Evolutionary conservation across 2,329 filamentous ascomycete species (phyloP), one percentile per base, ranked within the genome.

Genomic region (Curvularia eragrostidis): DNA sequence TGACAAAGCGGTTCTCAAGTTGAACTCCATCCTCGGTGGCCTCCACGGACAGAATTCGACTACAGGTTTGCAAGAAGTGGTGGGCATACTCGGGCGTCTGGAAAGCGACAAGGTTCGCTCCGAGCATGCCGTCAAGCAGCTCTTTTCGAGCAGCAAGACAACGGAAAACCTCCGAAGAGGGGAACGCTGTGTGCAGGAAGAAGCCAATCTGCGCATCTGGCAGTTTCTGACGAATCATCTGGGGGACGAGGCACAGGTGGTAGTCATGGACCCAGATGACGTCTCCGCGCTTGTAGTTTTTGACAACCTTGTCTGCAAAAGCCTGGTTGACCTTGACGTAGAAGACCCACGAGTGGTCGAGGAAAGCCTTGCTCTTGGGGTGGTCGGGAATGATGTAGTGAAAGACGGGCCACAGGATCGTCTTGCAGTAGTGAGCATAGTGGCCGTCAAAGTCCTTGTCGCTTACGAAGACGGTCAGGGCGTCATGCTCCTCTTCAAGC

Each of bases 301-400:
- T 89, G 47, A 96, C 83, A 57, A 98, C 93, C 73, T 89, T 89
- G 74, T 97, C 91, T 30, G 94, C 94, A 78, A 98, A 97, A 3
- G 90, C 91, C 76, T 95, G 90, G 79, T 97, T 97, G 72, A 97
- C 85, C 52, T 91, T 91, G 73, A 93, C 90, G 70, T 98, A 98
- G 80, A 91, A 96, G 66, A 93, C 86, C 92, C 93, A 98, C 0
- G 93, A 97, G 77, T 98, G 93, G 68, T 98, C 94, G 76, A 96
- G 90, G 75, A 97, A 98, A 0, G 94, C 94, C 61, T 98, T 98
- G 86, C 93, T 97, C 83, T 97, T 97, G 24, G 94, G 94, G 73
- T 96, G 96, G 74, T 98, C 95, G 0, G 94, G 95, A 58, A 98
- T 96, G 77, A 97, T 93, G 76, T 98, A 98, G 78, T 98, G 93